Evolutionary conservation across 352 stramenopile genomes (phyloP).

Genomic region (Nothophytophthora sp.): DNA sequence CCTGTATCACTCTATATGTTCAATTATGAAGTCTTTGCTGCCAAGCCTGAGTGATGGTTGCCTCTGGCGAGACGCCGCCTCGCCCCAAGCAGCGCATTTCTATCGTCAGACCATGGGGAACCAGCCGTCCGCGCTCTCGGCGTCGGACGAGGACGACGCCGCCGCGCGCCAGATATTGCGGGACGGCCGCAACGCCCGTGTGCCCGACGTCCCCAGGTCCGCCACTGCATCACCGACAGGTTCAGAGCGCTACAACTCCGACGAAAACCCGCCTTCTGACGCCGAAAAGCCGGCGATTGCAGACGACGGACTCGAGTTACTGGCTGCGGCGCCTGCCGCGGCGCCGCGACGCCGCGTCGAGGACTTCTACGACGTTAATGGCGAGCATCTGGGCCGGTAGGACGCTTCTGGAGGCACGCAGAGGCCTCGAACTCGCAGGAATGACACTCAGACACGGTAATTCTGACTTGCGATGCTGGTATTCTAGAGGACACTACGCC

Average conservation of each 20-base stretch:
- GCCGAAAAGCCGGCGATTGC: neutral
- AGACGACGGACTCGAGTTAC: neutral
- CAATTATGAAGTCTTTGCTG: no score
- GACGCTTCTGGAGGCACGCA: neutral
- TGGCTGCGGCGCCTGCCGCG: constrained; percentile 3
- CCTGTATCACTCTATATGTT: no score
- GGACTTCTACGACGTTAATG: constrained; percentile 60
- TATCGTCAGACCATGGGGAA: constrained; percentile 22
- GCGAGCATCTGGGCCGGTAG: constrained; percentile 49
- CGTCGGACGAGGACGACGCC: neutral
- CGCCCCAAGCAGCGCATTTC: constrained; percentile 23
- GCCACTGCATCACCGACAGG: neutral
- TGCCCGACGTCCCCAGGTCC: constrained; percentile 12
- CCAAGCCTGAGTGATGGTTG: no score
- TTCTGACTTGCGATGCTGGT: neutral
- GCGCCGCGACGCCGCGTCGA: constrained; percentile 40
- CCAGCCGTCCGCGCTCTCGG: constrained; percentile 19
- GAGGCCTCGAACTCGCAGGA: no score
- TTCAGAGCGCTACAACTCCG: constrained; percentile 1
- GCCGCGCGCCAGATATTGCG: constrained; percentile 7
- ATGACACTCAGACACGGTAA: neutral
- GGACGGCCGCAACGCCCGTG: constrained; percentile 11
- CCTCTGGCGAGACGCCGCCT: no score
- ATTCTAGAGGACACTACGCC: constrained; percentile 64
- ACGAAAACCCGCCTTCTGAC: neutral